Conservation (phyloP, 139 green algal species). For the Auxenochlorella pyrenoidosa region DNA sequence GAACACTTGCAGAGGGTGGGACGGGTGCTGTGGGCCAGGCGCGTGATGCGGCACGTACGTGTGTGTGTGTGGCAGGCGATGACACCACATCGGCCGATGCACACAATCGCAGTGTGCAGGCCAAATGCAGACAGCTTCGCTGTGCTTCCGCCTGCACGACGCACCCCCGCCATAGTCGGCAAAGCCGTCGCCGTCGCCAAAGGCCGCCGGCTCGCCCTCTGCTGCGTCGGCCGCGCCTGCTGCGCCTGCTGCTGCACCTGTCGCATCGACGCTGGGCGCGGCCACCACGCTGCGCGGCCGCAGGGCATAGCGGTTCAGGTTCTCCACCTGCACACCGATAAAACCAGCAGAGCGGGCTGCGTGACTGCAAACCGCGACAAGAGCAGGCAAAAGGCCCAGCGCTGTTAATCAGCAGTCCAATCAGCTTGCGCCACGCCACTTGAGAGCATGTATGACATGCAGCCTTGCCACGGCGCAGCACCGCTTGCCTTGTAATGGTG, state of each 20-base stretch:
- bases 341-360: no score
- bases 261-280: neutral
- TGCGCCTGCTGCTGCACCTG: neutral
- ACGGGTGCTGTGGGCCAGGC: no score
- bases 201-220: neutral
- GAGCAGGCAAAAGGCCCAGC: no score
- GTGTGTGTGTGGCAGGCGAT: no score
- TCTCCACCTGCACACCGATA: conserved; percentile 2
- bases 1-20: no score
- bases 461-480: no score
- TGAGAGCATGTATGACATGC: no score
- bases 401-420: no score
- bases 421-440: no score
- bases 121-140: neutral
- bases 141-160: neutral
- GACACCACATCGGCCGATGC: no score
- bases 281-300: conserved; percentile 28
- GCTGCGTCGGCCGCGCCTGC: neutral
- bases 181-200: neutral
- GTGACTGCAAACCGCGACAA: no score
- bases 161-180: conserved; percentile 18
- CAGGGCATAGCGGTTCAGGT: conserved; percentile 44
- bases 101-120: neutral
- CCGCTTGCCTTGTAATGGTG: conserved; percentile 65
- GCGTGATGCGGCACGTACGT: no score